Percentiles rank a stretch among this genome's conserved stretches.
phyloP scores from a whole-genome alignment of 108 stramenopile genomes.

The Heterococcus sp. region DNA sequence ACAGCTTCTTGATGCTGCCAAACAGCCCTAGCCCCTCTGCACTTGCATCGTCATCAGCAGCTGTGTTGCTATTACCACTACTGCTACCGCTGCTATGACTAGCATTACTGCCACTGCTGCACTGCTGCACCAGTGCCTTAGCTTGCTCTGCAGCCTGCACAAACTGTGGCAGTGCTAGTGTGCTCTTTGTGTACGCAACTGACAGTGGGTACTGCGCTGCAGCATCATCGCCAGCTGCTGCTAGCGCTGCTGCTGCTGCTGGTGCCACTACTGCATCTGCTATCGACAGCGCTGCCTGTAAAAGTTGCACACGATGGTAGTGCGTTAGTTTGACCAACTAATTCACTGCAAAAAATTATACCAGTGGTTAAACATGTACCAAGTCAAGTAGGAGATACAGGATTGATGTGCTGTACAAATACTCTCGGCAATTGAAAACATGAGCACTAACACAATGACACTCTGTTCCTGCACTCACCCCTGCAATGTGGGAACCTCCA shows the following conservation, averaged over 20 bases:
- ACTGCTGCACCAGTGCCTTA: background rate
- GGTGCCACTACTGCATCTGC: background rate
- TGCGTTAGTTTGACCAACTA: too few relatives aligned
- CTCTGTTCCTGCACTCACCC: too few relatives aligned
- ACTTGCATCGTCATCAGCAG: background rate
- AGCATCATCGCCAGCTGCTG: background rate
- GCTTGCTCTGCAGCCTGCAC: background rate
- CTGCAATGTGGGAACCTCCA: background rate
- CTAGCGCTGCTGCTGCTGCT: background rate
- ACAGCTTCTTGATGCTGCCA: background rate
- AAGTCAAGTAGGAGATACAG: too few relatives aligned
- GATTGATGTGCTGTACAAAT: too few relatives aligned
- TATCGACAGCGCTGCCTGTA: background rate
- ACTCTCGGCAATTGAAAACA: too few relatives aligned
- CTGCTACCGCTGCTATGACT: background rate
- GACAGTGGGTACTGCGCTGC: background rate
- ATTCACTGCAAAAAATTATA: too few relatives aligned
- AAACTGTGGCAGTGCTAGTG: background rate
- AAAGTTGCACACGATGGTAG: too few relatives aligned
- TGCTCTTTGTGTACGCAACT: background rate
- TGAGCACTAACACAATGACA: too few relatives aligned
- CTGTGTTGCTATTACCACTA: background rate
- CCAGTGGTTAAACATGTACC: too few relatives aligned
- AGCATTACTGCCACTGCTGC: background rate
- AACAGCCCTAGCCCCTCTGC: constrained; percentile 1